A percentile compares a stretch with the other conserved stretches of the same genome.
Conservation (phyloP, 2,329 filamentous ascomycete genomes). For the Diaporthe citriasiana region DNA sequence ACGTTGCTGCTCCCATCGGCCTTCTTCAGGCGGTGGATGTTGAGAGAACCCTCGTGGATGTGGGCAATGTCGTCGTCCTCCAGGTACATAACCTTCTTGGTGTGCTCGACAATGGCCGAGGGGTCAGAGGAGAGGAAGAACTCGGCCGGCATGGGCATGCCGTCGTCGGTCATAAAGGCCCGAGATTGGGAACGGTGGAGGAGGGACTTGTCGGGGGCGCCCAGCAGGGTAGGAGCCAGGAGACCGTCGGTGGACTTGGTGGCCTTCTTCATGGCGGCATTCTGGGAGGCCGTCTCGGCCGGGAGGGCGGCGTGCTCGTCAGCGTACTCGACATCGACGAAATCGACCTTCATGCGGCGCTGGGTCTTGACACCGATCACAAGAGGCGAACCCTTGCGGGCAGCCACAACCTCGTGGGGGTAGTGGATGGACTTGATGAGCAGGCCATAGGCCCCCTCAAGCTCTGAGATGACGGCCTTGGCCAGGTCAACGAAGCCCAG, state of each 20-base stretch:
- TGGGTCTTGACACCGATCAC: conserved; percentile 97
- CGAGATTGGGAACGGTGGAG: conserved; percentile 98
- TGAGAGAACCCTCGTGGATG: conserved; percentile 98
- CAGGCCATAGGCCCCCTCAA: conserved; percentile 97
- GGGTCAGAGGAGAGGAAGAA: conserved; percentile 99
- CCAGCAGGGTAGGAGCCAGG: conserved; percentile 79
- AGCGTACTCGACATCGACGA: conserved; percentile 97
- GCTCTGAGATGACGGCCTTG: conserved; percentile 98
- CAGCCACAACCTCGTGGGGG: conserved; percentile 97
- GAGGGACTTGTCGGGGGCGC: conserved; percentile 96
- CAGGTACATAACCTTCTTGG: conserved; percentile 99
- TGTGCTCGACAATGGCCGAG: conserved; percentile 98
- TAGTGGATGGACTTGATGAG: conserved; percentile 99
- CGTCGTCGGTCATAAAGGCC: conserved; percentile 98
- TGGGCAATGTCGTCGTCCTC: conserved; percentile 99
- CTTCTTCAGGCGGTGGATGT: conserved; percentile 98
- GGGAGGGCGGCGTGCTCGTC: conserved; percentile 87
- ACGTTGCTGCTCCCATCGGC: conserved; percentile 97
- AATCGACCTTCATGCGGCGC: conserved; percentile 99
- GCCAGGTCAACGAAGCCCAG: conserved; percentile 97
- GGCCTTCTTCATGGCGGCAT: conserved; percentile 94
- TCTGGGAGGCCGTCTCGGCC: conserved; percentile 95
- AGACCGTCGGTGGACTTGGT: conserved; percentile 79
- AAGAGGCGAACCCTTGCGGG: conserved; percentile 97
- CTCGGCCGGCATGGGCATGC: conserved; percentile 96